phyloP scores from a whole-genome alignment of 2,329 filamentous ascomycete species.

The Microsporum canis region DNA sequence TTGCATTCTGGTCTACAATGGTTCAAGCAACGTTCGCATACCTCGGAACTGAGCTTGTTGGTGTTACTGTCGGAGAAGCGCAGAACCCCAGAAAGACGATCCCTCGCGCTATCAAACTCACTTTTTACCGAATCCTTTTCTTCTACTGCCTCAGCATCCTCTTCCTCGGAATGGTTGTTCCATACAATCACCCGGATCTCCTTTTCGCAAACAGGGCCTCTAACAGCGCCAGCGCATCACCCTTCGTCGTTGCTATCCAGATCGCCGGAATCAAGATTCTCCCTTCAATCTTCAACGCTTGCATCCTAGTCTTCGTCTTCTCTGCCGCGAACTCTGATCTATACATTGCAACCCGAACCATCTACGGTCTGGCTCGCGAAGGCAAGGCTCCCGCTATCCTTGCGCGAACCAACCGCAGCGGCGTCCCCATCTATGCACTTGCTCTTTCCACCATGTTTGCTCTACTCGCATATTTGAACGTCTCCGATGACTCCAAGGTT shows the following conservation, averaged over 20 bases:
- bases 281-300: slow-evolving; percentile 62
- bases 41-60: slow-evolving; percentile 39
- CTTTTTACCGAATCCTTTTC: slow-evolving; percentile 45
- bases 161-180: slow-evolving; percentile 51
- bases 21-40: slow-evolving; percentile 30
- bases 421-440: slow-evolving; percentile 36
- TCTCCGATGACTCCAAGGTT: slow-evolving; percentile 26
- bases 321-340: slow-evolving; percentile 59
- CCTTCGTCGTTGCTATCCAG: slow-evolving; percentile 61
- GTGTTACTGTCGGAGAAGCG: slow-evolving; percentile 46
- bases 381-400: slow-evolving; percentile 62
- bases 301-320: slow-evolving; percentile 61
- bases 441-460: slow-evolving; percentile 31
- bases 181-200: slow-evolving; percentile 54
- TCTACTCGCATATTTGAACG: slow-evolving; percentile 37
- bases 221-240: slow-evolving; percentile 48
- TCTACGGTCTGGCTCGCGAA: slow-evolving; percentile 68
- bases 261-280: slow-evolving; percentile 56
- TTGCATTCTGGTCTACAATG: slow-evolving; percentile 52
- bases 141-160: slow-evolving; percentile 49
- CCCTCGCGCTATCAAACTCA: slow-evolving; percentile 42
- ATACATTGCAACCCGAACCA: slow-evolving; percentile 52
- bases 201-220: slow-evolving; percentile 39
- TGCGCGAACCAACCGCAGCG: slow-evolving; percentile 52
- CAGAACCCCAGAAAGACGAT: slow-evolving; percentile 43